Conservation (phyloP, 2,329 filamentous ascomycete genomes). For the Xylariales sp. region DNA sequence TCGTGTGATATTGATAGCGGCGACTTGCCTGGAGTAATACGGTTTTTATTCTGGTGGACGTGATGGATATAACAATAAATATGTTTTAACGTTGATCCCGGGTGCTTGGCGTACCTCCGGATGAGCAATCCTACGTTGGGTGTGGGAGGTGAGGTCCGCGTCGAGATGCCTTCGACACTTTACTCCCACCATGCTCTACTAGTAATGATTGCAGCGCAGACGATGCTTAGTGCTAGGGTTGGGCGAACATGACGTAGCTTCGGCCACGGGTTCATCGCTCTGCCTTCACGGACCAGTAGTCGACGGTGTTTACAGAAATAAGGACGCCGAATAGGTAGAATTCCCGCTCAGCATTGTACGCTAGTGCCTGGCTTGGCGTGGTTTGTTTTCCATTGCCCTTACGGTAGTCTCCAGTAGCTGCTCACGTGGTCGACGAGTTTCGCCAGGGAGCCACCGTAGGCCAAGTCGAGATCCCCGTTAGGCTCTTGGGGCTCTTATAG, state of each 20-base stretch:
- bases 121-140: background rate
- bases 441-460: slow-evolving; percentile 30
- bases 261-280: background rate
- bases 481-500: slow-evolving; percentile 22
- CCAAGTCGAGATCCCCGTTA: slow-evolving; percentile 29
- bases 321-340: background rate
- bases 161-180: background rate
- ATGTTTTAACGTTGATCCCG: background rate
- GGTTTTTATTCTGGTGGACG: background rate
- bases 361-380: slow-evolving; percentile 25
- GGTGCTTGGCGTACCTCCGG: background rate
- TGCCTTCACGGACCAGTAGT: background rate
- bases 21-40: background rate
- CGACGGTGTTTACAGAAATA: background rate
- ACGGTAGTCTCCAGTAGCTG: slow-evolving; percentile 28
- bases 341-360: slow-evolving; percentile 1
- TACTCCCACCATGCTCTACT: background rate
- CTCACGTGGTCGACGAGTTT: slow-evolving; percentile 38
- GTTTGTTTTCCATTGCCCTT: slow-evolving; percentile 20
- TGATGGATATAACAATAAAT: background rate
- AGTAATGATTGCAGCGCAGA: background rate
- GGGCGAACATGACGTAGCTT: slow-evolving; percentile 7
- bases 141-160: background rate
- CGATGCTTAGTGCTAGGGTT: background rate
- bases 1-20: background rate